These are phyloP conservation scores for Magnolia sinica DNA, from an alignment of 164 flowering plant species.

Conservation along the genomic window DNA sequence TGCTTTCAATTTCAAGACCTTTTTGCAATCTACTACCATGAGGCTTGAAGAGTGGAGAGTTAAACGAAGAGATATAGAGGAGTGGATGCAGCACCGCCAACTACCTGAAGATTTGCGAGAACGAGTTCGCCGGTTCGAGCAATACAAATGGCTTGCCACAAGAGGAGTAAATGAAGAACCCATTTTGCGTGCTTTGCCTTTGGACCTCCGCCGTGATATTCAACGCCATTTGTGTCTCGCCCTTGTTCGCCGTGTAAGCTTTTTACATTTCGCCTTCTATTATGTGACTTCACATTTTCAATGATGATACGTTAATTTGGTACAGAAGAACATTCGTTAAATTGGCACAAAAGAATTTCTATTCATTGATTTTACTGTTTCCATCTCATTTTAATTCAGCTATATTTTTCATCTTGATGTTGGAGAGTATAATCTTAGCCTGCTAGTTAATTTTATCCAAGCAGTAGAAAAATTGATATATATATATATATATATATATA, in stretches of 20 bases:
- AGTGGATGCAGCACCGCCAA: conserved; percentile 84
- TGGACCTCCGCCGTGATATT: conserved; percentile 68
- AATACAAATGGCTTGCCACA: conserved; percentile 71
- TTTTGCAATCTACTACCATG: conserved; percentile 60
- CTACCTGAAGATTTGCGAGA: conserved; percentile 62
- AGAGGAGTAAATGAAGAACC: conserved; percentile 71
- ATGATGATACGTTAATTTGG: neutral
- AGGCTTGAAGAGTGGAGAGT: conserved; percentile 76
- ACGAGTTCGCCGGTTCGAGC: conserved; percentile 61
- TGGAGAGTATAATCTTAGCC: no score
- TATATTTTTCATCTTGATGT: no score
- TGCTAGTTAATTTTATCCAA: no score
- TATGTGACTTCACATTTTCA: neutral
- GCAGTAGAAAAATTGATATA: no score
- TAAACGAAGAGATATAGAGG: conserved; percentile 61
- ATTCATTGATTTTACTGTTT: no score
- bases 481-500: no score
- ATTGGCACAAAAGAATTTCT: no score
- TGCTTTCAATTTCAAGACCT: conserved; percentile 33
- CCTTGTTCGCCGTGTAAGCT: conserved; percentile 66
- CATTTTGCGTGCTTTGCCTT: conserved; percentile 46
- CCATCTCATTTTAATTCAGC: no score
- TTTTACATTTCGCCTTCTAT: neutral
- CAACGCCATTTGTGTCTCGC: conserved; percentile 63
- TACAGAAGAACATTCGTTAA: no score